Base-by-base conservation (phyloP, 2,329 filamentous ascomycete species). In the Trematosphaeria pertusa region DNA sequence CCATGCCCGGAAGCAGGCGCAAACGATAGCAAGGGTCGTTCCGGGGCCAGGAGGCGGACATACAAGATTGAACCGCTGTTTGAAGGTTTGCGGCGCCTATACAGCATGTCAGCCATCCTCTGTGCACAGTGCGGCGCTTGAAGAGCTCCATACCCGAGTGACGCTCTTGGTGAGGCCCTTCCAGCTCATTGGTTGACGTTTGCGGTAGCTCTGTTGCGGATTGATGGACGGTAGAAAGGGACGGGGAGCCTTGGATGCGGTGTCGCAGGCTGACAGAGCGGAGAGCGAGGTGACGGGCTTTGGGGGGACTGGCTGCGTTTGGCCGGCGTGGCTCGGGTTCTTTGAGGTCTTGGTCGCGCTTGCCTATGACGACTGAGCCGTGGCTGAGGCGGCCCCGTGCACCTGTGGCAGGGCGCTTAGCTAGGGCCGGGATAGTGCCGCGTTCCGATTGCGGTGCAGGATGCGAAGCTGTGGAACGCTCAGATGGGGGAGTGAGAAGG, bases 151-250 rank as follows among this genome's bases (percentile, higher is more conserved):
- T 82, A 93, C 93, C 77, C 94, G 85, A 54, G 85, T 84, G 70
- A 96, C 80, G 78, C 88, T 88, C 81, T 97, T 97, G 73, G 88
- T 86, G 68, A 99, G 90, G 67, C 94, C 94, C 77, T 94, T 95
- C 82, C 96, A 92, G 84, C 92, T 97, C 94, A 99, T 97, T 70
- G 62, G 71, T 46, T 43, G 52, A 40, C 40, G 37, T 30, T 32
- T 24, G 14, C 19, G 24, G 43, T 44, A 28, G 38, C 30, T 24
- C 11, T 49, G 44, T 18, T 41, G 22, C 43, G 28, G 37, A 52
- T 46, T 21, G 50, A 44, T 43, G 48, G 20, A 41, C 28, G 32
- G 37, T 38, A 41, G 21, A 22, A 41, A 45, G 43, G 34, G 21
- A 21, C 28, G 38, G 36, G 45, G 37, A 43, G 46, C 24, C 33